These are phyloP conservation scores for Thelephora terrestris DNA, from an alignment of 1,284 basidiomycete species.

Conservation along the genomic window DNA sequence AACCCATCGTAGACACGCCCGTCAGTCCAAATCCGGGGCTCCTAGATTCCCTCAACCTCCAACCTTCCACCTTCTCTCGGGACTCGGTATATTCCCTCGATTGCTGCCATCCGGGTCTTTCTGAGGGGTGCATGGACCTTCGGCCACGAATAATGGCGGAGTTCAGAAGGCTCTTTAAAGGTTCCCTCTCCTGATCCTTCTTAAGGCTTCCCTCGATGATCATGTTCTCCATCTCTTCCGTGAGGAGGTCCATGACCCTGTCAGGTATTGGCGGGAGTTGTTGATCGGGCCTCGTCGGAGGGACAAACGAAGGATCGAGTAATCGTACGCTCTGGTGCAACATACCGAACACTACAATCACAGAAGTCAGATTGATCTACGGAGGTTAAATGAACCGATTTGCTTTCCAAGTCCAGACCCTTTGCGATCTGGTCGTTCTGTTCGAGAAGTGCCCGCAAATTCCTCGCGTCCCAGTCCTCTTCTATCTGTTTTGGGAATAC, in stretches of 20 bases:
- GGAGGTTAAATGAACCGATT: slow-evolving; percentile 1
- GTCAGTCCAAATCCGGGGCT: no score
- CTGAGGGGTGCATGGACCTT: neutral
- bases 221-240: slow-evolving; percentile 50
- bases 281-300: slow-evolving; percentile 3
- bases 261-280: slow-evolving; percentile 14
- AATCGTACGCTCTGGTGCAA: neutral
- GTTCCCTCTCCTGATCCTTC: slow-evolving; percentile 33
- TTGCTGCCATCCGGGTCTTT: no score
- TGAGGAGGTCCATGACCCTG: slow-evolving; percentile 32
- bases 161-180: slow-evolving; percentile 29
- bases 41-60: no score
- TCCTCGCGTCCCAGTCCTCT: slow-evolving; percentile 6
- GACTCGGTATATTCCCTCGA: no score
- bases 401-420: slow-evolving; percentile 38
- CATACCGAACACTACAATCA: neutral
- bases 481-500: slow-evolving; percentile 34
- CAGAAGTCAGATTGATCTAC: neutral
- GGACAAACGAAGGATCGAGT: slow-evolving; percentile 5
- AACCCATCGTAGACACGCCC: no score
- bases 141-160: slow-evolving; percentile 13
- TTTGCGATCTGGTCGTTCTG: slow-evolving; percentile 27
- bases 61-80: no score
- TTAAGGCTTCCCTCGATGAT: slow-evolving; percentile 51
- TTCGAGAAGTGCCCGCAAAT: slow-evolving; percentile 23